Conservation (phyloP, 495 filamentous ascomycete genomes). For the Lindgomyces ingoldianus region DNA sequence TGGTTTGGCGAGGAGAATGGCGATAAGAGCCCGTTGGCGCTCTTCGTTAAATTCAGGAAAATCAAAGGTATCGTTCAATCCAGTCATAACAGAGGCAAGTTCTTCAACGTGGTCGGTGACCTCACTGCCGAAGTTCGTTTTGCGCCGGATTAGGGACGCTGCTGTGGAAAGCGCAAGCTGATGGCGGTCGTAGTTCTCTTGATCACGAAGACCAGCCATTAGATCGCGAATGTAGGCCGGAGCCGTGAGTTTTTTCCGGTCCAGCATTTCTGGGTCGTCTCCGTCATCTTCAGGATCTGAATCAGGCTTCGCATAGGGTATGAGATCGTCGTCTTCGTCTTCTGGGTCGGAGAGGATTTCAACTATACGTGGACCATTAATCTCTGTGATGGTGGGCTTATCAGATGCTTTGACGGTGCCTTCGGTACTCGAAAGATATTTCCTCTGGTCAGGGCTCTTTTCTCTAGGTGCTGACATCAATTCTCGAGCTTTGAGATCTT, state of each 20-base stretch:
- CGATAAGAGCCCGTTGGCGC: constrained; percentile 80
- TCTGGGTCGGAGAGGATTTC: constrained; percentile 54
- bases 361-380: constrained; percentile 50
- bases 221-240: constrained; percentile 94
- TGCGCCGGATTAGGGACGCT: constrained; percentile 79
- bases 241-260: constrained; percentile 76
- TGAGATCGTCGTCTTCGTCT: constrained; percentile 75
- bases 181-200: constrained; percentile 80
- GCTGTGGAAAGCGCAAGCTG: constrained; percentile 76
- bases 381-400: constrained; percentile 59
- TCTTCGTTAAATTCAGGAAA: constrained; percentile 74
- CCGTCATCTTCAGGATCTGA: constrained; percentile 90
- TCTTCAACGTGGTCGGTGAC: constrained; percentile 81
- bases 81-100: constrained; percentile 71
- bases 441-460: constrained; percentile 24
- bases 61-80: constrained; percentile 78
- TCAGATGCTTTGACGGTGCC: background rate
- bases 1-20: constrained; percentile 74
- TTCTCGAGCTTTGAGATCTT: constrained; percentile 28
- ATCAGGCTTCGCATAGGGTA: constrained; percentile 86
- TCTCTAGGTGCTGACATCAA: constrained; percentile 3
- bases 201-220: constrained; percentile 72
- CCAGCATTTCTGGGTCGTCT: constrained; percentile 84
- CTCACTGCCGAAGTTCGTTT: constrained; percentile 84
- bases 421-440: background rate